Evolutionary conservation across 345 rosid genomes (phyloP).

Genomic region (Eucalyptus pauciflora): DNA sequence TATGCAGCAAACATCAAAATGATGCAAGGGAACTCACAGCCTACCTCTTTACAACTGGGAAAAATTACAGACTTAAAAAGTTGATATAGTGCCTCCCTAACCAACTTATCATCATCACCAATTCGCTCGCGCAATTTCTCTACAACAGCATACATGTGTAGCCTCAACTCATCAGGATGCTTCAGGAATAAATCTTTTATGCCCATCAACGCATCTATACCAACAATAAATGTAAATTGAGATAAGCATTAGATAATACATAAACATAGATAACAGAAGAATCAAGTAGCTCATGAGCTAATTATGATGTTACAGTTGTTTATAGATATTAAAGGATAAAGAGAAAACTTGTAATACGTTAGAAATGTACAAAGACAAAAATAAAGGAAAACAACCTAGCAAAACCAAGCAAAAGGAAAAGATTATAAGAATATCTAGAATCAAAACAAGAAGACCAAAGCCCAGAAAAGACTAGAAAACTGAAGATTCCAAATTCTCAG

Average conservation of each 20-base stretch:
- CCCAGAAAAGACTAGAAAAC: not conserved
- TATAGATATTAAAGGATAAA: not conserved
- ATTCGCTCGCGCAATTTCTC: constrained; percentile 64
- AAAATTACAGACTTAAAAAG: constrained; percentile 51
- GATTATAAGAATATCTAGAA: not conserved
- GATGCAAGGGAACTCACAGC: not conserved
- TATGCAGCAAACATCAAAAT: not conserved
- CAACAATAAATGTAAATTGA: not conserved
- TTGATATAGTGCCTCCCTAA: constrained; percentile 49
- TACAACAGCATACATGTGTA: constrained; percentile 41
- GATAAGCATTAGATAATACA: not conserved
- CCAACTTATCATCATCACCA: constrained; percentile 52
- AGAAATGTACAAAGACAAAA: not conserved
- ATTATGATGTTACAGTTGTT: not conserved
- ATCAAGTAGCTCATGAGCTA: not conserved
- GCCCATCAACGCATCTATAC: constrained; percentile 66
- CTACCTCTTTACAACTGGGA: constrained; percentile 70
- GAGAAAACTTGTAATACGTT: not conserved
- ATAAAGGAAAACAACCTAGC: not conserved
- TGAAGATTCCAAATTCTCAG: not conserved
- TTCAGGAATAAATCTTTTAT: constrained; percentile 52
- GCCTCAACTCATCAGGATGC: constrained; percentile 57
- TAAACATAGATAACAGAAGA: not conserved
- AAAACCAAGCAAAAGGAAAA: not conserved
- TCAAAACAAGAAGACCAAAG: not conserved